These are phyloP conservation scores for Iris pallida DNA, from an alignment of 116 monocot genomes.

Conservation along the genomic window DNA sequence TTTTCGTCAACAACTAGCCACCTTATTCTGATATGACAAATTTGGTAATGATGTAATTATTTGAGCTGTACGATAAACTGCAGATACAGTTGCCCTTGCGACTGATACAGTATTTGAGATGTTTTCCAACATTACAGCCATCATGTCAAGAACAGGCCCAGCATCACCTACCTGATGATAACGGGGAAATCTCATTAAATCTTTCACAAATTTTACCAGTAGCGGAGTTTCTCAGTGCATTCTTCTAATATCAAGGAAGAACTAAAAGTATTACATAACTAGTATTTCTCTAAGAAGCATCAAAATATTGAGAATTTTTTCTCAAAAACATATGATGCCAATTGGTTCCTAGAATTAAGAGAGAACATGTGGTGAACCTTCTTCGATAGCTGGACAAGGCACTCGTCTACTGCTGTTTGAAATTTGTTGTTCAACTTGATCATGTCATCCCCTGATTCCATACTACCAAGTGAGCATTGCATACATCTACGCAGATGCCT, in stretches of 20 bases:
- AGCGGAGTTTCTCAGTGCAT: not conserved
- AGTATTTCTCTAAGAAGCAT: not conserved
- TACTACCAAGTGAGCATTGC: slow-evolving; percentile 31
- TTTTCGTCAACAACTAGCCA: slow-evolving; percentile 22
- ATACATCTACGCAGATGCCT: slow-evolving; percentile 72
- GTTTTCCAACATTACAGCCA: slow-evolving; percentile 84
- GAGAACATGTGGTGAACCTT: slow-evolving; percentile 41
- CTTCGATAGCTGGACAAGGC: slow-evolving; percentile 75
- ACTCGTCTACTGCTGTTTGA: slow-evolving; percentile 57
- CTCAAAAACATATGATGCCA: not conserved
- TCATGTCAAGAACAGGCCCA: slow-evolving; percentile 82
- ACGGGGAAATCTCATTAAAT: not conserved
- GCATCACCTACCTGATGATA: slow-evolving; percentile 77
- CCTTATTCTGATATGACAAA: slow-evolving; percentile 73
- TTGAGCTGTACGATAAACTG: slow-evolving; percentile 85
- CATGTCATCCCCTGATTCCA: slow-evolving; percentile 29
- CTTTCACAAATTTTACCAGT: not conserved
- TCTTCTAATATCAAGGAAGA: not conserved
- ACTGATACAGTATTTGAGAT: slow-evolving; percentile 46
- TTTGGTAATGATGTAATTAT: slow-evolving; percentile 87
- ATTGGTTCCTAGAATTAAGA: not conserved
- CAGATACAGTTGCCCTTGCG: slow-evolving; percentile 73
- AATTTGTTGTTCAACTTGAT: slow-evolving; percentile 61
- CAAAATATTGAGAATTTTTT: not conserved
- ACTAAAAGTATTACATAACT: slow-evolving; percentile 1